Conservation (phyloP, 306 rosid species). For the Lotus japonicus region DNA sequence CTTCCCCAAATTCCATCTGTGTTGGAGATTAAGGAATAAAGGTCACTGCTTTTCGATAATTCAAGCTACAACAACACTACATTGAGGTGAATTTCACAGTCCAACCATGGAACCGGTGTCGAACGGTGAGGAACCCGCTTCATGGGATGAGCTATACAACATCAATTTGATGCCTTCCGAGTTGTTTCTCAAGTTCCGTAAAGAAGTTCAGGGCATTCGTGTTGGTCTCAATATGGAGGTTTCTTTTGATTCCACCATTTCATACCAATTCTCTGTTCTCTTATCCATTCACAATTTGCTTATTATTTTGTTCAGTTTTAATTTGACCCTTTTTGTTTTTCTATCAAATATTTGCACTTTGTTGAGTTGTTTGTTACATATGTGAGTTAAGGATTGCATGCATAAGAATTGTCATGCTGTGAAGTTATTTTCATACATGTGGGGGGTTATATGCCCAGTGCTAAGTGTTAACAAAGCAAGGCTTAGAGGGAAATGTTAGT, state of each 20-base stretch:
- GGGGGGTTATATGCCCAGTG: not conserved
- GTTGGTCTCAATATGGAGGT: constrained; percentile 89
- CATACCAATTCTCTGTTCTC: not conserved
- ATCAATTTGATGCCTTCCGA: constrained; percentile 76
- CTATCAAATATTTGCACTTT: too few relatives aligned
- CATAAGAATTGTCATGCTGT: not conserved
- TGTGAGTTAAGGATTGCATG: not conserved
- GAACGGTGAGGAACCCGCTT: constrained; percentile 51
- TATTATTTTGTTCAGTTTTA: not conserved
- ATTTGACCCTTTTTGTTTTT: too few relatives aligned
- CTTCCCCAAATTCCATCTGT: too few relatives aligned
- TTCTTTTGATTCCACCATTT: not conserved
- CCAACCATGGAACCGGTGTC: constrained; percentile 43
- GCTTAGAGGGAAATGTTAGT: not conserved
- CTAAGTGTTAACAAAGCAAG: not conserved
- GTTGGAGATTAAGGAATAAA: too few relatives aligned
- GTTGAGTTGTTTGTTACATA: not conserved
- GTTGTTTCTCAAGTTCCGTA: constrained; percentile 77
- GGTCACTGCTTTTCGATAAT: not conserved
- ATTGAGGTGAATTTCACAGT: constrained; percentile 21
- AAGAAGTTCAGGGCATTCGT: constrained; percentile 69
- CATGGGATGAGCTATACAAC: constrained; percentile 71
- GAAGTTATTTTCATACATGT: not conserved
- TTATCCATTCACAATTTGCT: too few relatives aligned
- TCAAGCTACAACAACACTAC: not conserved